Evolutionary conservation across 352 stramenopile genomes (phyloP).

Genomic region (Globisporangium carolinianum): DNA sequence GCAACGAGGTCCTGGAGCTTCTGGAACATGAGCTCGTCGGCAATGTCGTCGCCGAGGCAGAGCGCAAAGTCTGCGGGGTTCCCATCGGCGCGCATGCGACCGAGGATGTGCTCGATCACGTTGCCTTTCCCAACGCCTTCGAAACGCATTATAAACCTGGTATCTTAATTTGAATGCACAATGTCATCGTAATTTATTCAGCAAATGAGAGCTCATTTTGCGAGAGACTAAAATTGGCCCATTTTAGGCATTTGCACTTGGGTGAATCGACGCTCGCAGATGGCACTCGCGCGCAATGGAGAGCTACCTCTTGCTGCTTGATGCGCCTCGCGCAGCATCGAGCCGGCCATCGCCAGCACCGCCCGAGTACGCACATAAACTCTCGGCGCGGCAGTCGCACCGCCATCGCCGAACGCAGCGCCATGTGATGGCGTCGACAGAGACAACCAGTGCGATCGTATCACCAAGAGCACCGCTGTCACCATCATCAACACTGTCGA

Average conservation of each 20-base stretch:
- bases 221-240: no score
- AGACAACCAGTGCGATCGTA: neutral
- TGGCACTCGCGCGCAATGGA: conserved; percentile 4
- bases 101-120: conserved; percentile 91
- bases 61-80: conserved; percentile 93
- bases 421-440: neutral
- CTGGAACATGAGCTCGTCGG: conserved; percentile 97
- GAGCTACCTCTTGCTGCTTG: conserved; percentile 1
- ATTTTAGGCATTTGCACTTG: no score
- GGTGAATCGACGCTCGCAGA: neutral
- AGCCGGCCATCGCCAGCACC: neutral
- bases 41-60: conserved; percentile 97
- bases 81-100: conserved; percentile 48
- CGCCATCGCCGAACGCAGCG: conserved; percentile 7
- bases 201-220: no score
- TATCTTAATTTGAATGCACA: no score
- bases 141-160: no score
- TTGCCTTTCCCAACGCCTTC: conserved; percentile 97
- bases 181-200: no score
- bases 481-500: neutral
- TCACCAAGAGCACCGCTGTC: neutral
- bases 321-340: neutral
- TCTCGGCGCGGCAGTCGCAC: conserved; percentile 19
- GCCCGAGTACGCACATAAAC: conserved; percentile 14
- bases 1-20: conserved; percentile 48